A percentile compares a stretch with the other conserved stretches of the same genome.
Conservation (phyloP, 495 filamentous ascomycete genomes). For the Bacidia gigantensis region DNA sequence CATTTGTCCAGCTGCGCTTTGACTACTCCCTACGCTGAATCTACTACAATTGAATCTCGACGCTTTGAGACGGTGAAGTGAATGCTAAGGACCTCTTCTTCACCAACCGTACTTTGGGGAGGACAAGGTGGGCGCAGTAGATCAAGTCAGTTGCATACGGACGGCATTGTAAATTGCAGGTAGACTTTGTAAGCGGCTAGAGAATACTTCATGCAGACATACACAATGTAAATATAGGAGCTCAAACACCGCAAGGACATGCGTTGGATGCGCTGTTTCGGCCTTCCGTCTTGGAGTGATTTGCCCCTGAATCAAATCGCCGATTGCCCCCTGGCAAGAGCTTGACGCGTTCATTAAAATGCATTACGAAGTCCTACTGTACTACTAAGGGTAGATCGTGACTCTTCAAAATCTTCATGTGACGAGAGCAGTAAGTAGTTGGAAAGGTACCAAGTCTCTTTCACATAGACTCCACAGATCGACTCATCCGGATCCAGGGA, state of each 20-base stretch:
- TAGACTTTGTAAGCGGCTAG: neutral
- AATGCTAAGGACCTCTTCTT: no score
- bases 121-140: no score
- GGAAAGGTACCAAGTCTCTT: neutral
- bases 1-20: no score
- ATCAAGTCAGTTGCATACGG: no score
- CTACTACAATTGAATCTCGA: no score
- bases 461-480: neutral
- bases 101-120: no score
- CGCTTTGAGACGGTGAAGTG: no score
- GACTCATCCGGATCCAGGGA: neutral
- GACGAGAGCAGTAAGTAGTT: neutral
- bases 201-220: neutral
- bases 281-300: neutral
- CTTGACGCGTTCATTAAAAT: neutral
- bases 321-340: neutral
- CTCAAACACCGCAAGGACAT: neutral
- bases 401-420: neutral
- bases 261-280: neutral
- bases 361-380: no score
- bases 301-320: neutral
- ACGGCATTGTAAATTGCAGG: neutral
- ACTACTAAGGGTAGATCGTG: neutral
- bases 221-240: neutral
- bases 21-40: no score